Evolutionary conservation across 2,329 filamentous ascomycete genomes (phyloP), one percentile per base, ranked within the genome.

Genomic region (Trichoderma simmonsii): DNA sequence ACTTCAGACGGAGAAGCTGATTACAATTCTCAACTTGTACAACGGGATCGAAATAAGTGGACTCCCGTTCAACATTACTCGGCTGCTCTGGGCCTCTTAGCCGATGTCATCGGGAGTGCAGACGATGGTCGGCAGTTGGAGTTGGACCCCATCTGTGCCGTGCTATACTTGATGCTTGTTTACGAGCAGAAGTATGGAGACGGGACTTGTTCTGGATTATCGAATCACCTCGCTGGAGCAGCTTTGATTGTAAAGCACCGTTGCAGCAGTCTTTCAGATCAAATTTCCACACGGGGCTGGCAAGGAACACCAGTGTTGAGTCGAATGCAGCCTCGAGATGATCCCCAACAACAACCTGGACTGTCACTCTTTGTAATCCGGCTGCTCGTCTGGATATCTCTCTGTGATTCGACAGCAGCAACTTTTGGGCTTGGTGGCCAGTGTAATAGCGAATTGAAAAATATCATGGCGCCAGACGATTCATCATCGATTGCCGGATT

Each of bases 131-230:
- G 63, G 2, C 72, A 76, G 5, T 71, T 77, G 5, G 77, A 81
- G 32, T 73, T 81, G 3, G 79, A 81, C 62, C 74, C 75, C 0
- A 77, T 81, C 28, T 76, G 76, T 15, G 78, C 80, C 1, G 76
- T 77, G 0, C 65, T 81, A 7, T 82, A 80, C 73, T 72, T 82
- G 11, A 81, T 82, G 79, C 76, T 82, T 1, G 57, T 80, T 3
- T 82, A 82, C 43, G 81, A 82, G 73, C 80, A 82, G 69, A 80
- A 81, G 39, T 81, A 79, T 43, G 80, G 80, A n/a, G 81, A 82
- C 18, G 75, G 76, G 1, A 74, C 72, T 12, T 79, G 80, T 24
- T 75, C 73, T 8, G 79, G 80, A 1, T 73, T 79, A 39, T 69
- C 76, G 2, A 79, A 80, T 24, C 80, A 82, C 64, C 75, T 82